phyloP scores from a whole-genome alignment of 257 asterid genomes.

The Nicotiana benthamiana region DNA sequence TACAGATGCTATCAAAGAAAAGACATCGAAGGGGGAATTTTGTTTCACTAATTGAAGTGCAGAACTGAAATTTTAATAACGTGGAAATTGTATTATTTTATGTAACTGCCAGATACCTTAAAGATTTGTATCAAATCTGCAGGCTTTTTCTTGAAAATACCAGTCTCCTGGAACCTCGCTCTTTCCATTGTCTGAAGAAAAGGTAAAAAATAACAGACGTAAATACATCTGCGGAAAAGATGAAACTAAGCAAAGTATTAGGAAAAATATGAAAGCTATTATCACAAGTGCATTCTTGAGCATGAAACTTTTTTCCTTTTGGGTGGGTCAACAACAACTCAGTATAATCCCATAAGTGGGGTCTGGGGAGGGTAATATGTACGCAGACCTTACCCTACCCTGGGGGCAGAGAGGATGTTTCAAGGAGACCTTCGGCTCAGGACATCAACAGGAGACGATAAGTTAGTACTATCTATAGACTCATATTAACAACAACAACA shows the following conservation, averaged over 20 bases:
- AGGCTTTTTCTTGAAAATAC: constrained; percentile 83
- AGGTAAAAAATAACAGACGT: not conserved
- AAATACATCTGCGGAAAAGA: not conserved
- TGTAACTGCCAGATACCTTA: constrained; percentile 42
- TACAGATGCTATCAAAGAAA: not conserved
- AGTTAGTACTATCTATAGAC: no score
- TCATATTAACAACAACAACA: no score
- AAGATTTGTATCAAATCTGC: constrained; percentile 81
- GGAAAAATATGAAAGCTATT: not conserved
- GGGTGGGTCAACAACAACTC: no score
- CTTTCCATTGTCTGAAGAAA: constrained; percentile 81
- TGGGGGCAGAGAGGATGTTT: no score
- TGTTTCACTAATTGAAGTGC: not conserved
- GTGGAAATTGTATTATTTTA: not conserved
- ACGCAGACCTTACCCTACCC: no score
- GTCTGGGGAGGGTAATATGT: no score
- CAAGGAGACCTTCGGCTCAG: no score
- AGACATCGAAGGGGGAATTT: not conserved
- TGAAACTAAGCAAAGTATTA: not conserved
- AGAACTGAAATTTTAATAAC: not conserved
- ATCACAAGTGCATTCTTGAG: not conserved
- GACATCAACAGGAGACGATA: no score
- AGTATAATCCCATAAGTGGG: no score
- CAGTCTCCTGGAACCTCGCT: constrained; percentile 74
- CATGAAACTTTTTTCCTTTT: not conserved